These are phyloP conservation scores for Phytophthora nicotianae DNA, from an alignment of 352 stramenopile species.

Conservation along the genomic window DNA sequence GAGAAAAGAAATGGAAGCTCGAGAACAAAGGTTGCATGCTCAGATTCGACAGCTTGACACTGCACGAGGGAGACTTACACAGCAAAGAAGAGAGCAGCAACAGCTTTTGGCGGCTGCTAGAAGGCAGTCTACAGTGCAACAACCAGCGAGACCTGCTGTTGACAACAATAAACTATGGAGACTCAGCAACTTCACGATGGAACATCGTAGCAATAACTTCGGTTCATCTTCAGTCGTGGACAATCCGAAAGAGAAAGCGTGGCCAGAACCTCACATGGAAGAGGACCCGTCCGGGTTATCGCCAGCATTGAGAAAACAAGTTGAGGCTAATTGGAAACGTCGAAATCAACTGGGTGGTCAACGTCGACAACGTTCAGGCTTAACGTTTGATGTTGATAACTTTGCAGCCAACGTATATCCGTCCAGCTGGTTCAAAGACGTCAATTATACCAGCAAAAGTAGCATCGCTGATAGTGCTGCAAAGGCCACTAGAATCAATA, in stretches of 20 bases:
- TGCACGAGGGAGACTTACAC: constrained; percentile 44
- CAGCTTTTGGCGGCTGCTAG: constrained; percentile 32
- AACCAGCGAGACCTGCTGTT: background rate
- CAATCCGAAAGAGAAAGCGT: constrained; percentile 13
- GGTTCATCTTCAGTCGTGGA: constrained; percentile 1
- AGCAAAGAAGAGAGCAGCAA: constrained; percentile 48
- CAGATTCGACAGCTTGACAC: constrained; percentile 66
- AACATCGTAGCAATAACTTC: constrained; percentile 3
- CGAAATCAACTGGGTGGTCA: constrained; percentile 25
- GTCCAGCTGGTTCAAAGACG: constrained; percentile 14
- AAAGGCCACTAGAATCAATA: constrained; percentile 2
- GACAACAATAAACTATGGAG: constrained; percentile 34
- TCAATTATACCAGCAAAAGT: background rate
- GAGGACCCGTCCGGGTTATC: constrained; percentile 61
- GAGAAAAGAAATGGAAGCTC: constrained; percentile 50
- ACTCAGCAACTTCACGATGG: constrained; percentile 1
- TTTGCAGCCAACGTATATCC: constrained; percentile 8
- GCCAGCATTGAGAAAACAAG: constrained; percentile 49
- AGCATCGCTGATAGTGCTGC: background rate
- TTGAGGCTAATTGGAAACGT: constrained; percentile 65
- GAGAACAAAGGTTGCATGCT: constrained; percentile 50
- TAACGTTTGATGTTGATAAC: constrained; percentile 16
- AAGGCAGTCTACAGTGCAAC: constrained; percentile 9
- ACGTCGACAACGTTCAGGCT: constrained; percentile 6
- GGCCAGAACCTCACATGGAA: constrained; percentile 12